These are phyloP conservation scores for Craterostigma plantagineum DNA, from an alignment of 257 asterid genomes.

Conservation along the genomic window DNA sequence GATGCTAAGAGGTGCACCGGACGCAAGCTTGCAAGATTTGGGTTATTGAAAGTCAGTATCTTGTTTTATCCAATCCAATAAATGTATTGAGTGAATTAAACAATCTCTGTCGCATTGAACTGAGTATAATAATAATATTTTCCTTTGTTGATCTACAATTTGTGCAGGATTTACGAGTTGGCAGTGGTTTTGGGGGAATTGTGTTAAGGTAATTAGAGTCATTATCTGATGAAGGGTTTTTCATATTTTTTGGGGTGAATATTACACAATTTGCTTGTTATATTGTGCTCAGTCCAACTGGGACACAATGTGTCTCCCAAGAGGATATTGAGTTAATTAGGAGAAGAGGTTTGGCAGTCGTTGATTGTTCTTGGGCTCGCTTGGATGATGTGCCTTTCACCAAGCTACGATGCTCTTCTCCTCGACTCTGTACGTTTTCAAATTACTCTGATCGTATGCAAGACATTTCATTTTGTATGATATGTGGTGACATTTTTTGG, in stretches of 20 bases:
- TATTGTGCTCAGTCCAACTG: slow-evolving; percentile 55
- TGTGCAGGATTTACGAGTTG: slow-evolving; percentile 76
- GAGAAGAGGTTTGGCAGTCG: slow-evolving; percentile 80
- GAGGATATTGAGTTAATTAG: slow-evolving; percentile 64
- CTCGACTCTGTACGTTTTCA: slow-evolving; percentile 70
- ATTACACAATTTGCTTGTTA: neutral
- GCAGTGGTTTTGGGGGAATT: slow-evolving; percentile 74
- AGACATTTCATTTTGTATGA: neutral
- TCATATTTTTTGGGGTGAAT: neutral
- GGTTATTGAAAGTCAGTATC: slow-evolving; percentile 72
- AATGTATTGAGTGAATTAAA: too few species aligned
- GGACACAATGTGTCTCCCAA: slow-evolving; percentile 76
- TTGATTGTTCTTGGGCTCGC: slow-evolving; percentile 98
- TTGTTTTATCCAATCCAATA: too few species aligned
- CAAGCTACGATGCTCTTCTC: slow-evolving; percentile 84
- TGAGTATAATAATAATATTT: neutral
- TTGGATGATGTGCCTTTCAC: slow-evolving; percentile 88
- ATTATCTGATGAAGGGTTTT: neutral
- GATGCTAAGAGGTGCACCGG: slow-evolving; percentile 97
- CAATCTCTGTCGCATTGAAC: neutral
- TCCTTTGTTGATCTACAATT: neutral
- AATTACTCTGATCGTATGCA: neutral
- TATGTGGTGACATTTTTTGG: neutral
- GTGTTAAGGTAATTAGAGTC: slow-evolving; percentile 41
- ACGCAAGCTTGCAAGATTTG: slow-evolving; percentile 93